Evolutionary conservation across 805 yeast species (phyloP).

Genomic region (Candida pini): DNA sequence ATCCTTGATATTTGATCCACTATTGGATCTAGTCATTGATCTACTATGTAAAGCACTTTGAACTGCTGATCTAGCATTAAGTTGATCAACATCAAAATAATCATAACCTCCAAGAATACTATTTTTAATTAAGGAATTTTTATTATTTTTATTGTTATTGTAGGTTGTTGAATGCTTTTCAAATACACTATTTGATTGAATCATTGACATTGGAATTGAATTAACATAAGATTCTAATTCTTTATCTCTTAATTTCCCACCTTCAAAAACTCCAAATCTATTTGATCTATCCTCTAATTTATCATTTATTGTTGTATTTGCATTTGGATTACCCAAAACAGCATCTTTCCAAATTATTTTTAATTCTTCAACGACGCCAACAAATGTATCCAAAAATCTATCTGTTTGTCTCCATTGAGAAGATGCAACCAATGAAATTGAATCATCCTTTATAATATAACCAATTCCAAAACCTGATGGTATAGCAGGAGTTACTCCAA

Average conservation of each 20-base stretch:
- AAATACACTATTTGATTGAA: slow-evolving; percentile 24
- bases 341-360: slow-evolving; percentile 30
- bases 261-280: slow-evolving; percentile 2
- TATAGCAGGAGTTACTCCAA: slow-evolving; percentile 57
- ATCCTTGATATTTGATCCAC: slow-evolving; percentile 15
- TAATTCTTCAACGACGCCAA: slow-evolving; percentile 44
- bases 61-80: slow-evolving; percentile 39
- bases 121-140: slow-evolving; percentile 3
- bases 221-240: slow-evolving; percentile 23
- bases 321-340: slow-evolving; percentile 6
- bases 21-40: slow-evolving; percentile 22
- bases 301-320: slow-evolving; percentile 3
- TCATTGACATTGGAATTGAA: slow-evolving; percentile 29
- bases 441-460: slow-evolving; percentile 47
- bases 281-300: slow-evolving; percentile 2
- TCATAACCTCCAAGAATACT: slow-evolving; percentile 53
- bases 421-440: slow-evolving; percentile 44
- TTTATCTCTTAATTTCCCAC: slow-evolving; percentile 15
- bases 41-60: slow-evolving; percentile 24
- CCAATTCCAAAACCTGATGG: slow-evolving; percentile 58
- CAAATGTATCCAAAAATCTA: slow-evolving; percentile 48
- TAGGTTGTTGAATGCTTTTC: slow-evolving; percentile 4
- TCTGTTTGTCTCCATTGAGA: slow-evolving; percentile 58
- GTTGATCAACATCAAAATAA: slow-evolving; percentile 53
- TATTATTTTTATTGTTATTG: slow-evolving; percentile 1